Percentiles rank a stretch among this genome's conserved stretches.
These are phyloP conservation scores for Fraxinus platypoda DNA, from an alignment of 305 asterid species.

Conservation along the genomic window DNA sequence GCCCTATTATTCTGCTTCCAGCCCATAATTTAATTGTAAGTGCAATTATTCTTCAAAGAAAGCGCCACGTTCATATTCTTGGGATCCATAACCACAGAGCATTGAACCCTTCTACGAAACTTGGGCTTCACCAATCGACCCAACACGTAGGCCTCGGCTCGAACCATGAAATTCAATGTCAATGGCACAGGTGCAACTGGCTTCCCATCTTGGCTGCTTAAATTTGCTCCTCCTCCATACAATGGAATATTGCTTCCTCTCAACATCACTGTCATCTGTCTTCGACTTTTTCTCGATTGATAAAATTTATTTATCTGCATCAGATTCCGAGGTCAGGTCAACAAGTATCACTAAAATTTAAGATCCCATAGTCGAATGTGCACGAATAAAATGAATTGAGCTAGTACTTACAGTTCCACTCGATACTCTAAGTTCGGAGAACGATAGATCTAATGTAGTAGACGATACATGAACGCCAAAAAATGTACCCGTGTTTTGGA, in stretches of 20 bases:
- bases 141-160: constrained; percentile 81
- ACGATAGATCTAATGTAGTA: constrained; percentile 68
- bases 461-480: constrained; percentile 87
- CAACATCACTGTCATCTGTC: constrained; percentile 47
- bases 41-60: constrained; percentile 49
- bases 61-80: constrained; percentile 39
- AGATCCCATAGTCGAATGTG: background rate
- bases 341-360: background rate
- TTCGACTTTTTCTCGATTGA: constrained; percentile 71
- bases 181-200: constrained; percentile 57
- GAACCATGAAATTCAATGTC: constrained; percentile 49
- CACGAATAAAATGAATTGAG: background rate
- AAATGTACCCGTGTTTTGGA: constrained; percentile 73
- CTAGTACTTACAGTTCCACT: constrained; percentile 55
- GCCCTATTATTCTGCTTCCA: background rate
- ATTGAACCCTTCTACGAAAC: constrained; percentile 54
- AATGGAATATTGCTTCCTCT: constrained; percentile 61
- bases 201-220: constrained; percentile 57
- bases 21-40: constrained; percentile 24
- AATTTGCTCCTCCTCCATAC: constrained; percentile 78
- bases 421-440: constrained; percentile 58
- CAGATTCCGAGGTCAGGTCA: background rate
- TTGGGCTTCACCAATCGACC: constrained; percentile 86
- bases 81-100: constrained; percentile 55
- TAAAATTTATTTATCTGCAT: constrained; percentile 67